Evolutionary conservation across 768 basidiomycete genomes (phyloP), one percentile per base, ranked within the genome.

Genomic region (Boletellus ananiceps): DNA sequence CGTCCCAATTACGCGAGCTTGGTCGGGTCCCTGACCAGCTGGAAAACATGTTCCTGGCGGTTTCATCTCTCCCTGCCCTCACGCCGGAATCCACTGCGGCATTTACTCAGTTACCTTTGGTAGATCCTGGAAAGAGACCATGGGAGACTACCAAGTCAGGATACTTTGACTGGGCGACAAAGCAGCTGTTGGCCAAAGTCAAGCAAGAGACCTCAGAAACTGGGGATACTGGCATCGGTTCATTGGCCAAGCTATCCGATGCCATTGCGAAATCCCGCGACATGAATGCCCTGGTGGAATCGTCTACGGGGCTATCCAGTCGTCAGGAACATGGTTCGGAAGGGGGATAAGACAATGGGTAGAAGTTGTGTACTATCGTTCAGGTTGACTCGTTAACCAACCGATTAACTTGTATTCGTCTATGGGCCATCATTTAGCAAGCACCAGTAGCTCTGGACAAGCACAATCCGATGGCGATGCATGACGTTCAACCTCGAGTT

Each of bases 101-200:
- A 35, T 52, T 72, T 40, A 64, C 64, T 21, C 60, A 57, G 27
- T 21, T 56, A 14, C 64, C 61, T 4, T 61, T 70, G 21, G 58
- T 73, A 4, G 79, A 82, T 49, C 79, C 82, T 0, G 82, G 86
- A 0, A 88, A 88, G 63, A 78, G 82, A 35, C 77, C 77, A 9
- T 93, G 90, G 89, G 88, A 92, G 68, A 78, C 80, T 33, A 82
- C 78, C 63, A 78, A 79, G 61, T 74, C 77, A 1, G 89, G 87
- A 5, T 93, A 93, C 64, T 61, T 84, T 5, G 81, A 82, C 51
- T 93, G 91, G 91, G 88, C 85, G 0, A 71, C 82, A 1, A 71
- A 71, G 16, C 79, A 81, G 62, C 64, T 86, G 8, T 54, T 86
- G 38, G 54, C 63, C 48, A 67, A 50, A 29, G 61, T 57, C 44